Conservation (phyloP, 495 filamentous ascomycete species). For the Aspergillus cavernicola region DNA sequence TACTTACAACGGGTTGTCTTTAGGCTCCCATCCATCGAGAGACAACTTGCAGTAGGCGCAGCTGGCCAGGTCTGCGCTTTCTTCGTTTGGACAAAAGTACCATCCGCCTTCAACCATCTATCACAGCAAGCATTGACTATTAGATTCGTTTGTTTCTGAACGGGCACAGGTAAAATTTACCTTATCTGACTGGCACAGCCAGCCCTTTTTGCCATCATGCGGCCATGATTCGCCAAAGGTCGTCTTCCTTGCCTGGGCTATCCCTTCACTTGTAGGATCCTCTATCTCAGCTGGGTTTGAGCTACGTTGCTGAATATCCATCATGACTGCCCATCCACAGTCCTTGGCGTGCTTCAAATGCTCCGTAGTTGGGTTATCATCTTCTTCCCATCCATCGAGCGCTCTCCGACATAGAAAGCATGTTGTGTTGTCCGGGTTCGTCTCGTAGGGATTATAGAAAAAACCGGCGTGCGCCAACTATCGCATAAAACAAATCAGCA, state of each 20-base stretch:
- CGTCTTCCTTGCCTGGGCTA: slow-evolving; percentile 70
- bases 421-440: slow-evolving; percentile 77
- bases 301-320: slow-evolving; percentile 61
- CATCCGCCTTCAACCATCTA: slow-evolving; percentile 91
- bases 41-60: slow-evolving; percentile 85
- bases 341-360: slow-evolving; percentile 76
- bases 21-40: slow-evolving; percentile 88
- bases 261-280: slow-evolving; percentile 65
- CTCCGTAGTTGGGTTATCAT: slow-evolving; percentile 75
- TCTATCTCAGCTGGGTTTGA: slow-evolving; percentile 61
- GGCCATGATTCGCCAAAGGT: slow-evolving; percentile 83
- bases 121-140: neutral
- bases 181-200: slow-evolving; percentile 83
- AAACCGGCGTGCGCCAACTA: slow-evolving; percentile 90
- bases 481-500: neutral
- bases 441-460: slow-evolving; percentile 71
- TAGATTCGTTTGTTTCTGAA: too few species aligned
- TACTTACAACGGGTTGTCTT: slow-evolving; percentile 78
- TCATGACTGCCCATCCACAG: slow-evolving; percentile 86
- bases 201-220: slow-evolving; percentile 81
- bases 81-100: slow-evolving; percentile 81
- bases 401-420: slow-evolving; percentile 81
- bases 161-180: too few species aligned
- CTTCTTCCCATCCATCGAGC: slow-evolving; percentile 84
- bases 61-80: slow-evolving; percentile 77